phyloP scores from a whole-genome alignment of 139 green algal species.

The Micractinium conductrix region DNA sequence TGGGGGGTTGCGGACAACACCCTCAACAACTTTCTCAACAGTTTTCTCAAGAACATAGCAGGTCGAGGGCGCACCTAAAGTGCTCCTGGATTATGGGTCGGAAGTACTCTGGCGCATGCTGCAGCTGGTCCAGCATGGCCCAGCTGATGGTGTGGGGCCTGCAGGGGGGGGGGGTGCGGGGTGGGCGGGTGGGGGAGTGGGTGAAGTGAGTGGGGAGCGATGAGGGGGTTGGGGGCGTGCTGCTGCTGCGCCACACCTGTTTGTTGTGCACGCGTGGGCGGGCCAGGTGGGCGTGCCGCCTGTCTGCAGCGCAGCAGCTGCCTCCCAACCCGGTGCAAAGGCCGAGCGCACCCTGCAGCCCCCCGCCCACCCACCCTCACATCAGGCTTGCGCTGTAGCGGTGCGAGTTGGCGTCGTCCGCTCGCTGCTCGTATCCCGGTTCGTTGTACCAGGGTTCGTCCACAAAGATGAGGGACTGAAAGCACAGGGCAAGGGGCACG shows the following conservation, averaged over 20 bases:
- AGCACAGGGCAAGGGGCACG: slow-evolving; percentile 38
- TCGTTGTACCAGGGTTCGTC: slow-evolving; percentile 62
- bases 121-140: slow-evolving; percentile 78
- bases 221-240: no score
- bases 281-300: slow-evolving; percentile 60
- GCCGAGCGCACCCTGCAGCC: background rate
- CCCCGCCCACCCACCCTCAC: slow-evolving; percentile 37
- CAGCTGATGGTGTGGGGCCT: slow-evolving; percentile 54
- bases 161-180: background rate
- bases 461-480: slow-evolving; percentile 75
- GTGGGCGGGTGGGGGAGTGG: background rate
- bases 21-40: background rate
- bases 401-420: slow-evolving; percentile 48
- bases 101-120: slow-evolving; percentile 64
- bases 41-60: background rate
- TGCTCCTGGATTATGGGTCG: slow-evolving; percentile 43
- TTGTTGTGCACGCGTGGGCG: slow-evolving; percentile 60
- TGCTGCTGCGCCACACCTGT: slow-evolving; percentile 1
- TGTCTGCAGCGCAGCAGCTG: background rate
- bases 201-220: background rate
- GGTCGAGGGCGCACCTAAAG: slow-evolving; percentile 16
- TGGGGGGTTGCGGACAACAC: no score
- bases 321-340: background rate
- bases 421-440: slow-evolving; percentile 66
- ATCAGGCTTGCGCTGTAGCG: slow-evolving; percentile 44